phyloP scores from a whole-genome alignment of 2,329 filamentous ascomycete genomes.

The Aureobasidium leucospermi region DNA sequence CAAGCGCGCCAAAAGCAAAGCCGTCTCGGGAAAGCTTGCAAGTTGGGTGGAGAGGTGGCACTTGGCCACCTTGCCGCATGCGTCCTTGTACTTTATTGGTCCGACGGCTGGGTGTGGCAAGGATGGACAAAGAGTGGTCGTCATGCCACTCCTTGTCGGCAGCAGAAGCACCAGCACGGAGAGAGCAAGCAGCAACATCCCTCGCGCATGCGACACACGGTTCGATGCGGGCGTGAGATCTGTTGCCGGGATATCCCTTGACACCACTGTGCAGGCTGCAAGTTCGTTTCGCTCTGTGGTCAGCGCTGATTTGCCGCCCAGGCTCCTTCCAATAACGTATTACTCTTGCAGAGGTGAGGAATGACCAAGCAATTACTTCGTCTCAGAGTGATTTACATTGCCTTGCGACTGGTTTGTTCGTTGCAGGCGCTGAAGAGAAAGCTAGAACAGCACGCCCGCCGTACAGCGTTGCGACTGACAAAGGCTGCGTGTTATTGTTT shows the following conservation, averaged over 20 bases:
- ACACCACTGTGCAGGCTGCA: conserved; percentile 9
- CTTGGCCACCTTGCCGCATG: conserved; percentile 11
- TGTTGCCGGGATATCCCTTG: conserved; percentile 12
- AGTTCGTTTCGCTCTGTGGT: conserved; percentile 10
- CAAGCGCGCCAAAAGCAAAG: conserved; percentile 14
- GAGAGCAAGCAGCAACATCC: conserved; percentile 10
- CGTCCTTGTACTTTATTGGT: conserved; percentile 11
- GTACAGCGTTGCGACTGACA: background rate
- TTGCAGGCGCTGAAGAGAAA: background rate
- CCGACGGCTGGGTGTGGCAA: conserved; percentile 11
- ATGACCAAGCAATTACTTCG: conserved; percentile 10
- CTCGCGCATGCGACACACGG: conserved; percentile 13
- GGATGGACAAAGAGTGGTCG: conserved; percentile 15
- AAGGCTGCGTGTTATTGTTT: background rate
- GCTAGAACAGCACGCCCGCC: background rate
- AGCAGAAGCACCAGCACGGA: conserved; percentile 1
- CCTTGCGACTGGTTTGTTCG: conserved; percentile 5
- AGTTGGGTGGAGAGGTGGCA: background rate
- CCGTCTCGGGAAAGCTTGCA: conserved; percentile 12
- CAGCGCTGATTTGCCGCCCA: conserved; percentile 10
- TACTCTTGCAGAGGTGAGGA: conserved; percentile 1
- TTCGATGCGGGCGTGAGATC: conserved; percentile 8
- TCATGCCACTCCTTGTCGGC: conserved; percentile 10
- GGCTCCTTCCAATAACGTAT: background rate
- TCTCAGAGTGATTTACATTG: conserved; percentile 9